Conservation (phyloP, 495 filamentous ascomycete genomes). For the Pyrenopolyporus hunteri region DNA sequence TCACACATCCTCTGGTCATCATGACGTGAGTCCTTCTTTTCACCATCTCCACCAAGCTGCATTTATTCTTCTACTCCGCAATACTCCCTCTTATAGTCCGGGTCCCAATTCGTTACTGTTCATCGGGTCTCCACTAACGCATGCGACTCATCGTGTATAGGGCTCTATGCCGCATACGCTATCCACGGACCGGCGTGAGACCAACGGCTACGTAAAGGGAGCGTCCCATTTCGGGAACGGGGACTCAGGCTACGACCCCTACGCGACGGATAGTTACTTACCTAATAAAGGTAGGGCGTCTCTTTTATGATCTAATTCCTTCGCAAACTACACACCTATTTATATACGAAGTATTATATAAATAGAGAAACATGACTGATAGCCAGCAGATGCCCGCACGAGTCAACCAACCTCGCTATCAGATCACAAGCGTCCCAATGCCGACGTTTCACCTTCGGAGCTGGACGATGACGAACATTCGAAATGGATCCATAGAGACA, state of each 20-base stretch:
- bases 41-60: background rate
- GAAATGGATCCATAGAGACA: constrained; percentile 96
- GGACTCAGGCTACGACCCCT: constrained; percentile 34
- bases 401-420: constrained; percentile 21
- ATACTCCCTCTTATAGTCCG: background rate
- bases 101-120: background rate
- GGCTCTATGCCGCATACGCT: constrained; percentile 28
- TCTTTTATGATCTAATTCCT: too few relatives aligned
- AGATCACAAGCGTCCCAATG: constrained; percentile 27
- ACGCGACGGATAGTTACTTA: constrained; percentile 22
- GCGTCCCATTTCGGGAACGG: constrained; percentile 44
- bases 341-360: background rate
- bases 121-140: constrained; percentile 15
- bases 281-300: constrained; percentile 29
- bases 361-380: background rate
- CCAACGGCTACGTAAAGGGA: constrained; percentile 19
- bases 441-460: constrained; percentile 14
- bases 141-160: constrained; percentile 3
- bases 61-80: background rate
- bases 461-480: constrained; percentile 59
- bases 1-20: constrained; percentile 46
- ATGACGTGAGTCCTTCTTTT: constrained; percentile 45
- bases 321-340: background rate
- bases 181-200: constrained; percentile 32
- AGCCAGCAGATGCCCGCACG: constrained; percentile 8